Conservation (phyloP, 2,329 filamentous ascomycete species). For the Sclerotiophoma versabilis region DNA sequence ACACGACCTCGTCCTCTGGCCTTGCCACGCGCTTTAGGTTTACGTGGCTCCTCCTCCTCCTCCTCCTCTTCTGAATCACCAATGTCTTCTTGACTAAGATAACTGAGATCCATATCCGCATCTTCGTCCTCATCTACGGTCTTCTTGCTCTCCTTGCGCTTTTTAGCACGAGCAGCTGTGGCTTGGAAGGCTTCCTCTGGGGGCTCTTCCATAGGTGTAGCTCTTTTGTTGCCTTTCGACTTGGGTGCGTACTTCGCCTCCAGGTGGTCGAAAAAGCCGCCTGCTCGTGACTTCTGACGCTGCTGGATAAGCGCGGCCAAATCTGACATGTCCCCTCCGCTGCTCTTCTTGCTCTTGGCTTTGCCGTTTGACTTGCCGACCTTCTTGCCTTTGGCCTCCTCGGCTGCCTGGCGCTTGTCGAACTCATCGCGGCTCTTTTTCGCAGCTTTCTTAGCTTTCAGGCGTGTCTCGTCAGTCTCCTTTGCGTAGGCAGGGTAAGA, state of each 20-base stretch:
- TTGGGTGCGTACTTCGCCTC: conserved; percentile 48
- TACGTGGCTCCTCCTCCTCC: conserved; percentile 27
- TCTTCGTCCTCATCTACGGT: conserved; percentile 19
- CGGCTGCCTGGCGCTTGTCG: conserved; percentile 59
- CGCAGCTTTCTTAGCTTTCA: conserved; percentile 44
- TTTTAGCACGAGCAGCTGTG: conserved; percentile 38
- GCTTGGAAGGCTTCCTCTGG: conserved; percentile 67
- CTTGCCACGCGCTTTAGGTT: conserved; percentile 28
- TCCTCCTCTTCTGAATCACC: conserved; percentile 35
- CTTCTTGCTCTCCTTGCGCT: conserved; percentile 34
- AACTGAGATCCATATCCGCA: conserved; percentile 30
- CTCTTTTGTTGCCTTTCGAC: conserved; percentile 56
- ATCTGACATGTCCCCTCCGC: conserved; percentile 43
- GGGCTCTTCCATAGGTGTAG: conserved; percentile 58
- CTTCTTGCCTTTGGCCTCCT: conserved; percentile 66
- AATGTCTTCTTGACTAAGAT: conserved; percentile 36
- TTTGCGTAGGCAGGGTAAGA: conserved; percentile 73
- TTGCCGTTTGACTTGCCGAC: conserved; percentile 54
- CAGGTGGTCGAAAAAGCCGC: conserved; percentile 45
- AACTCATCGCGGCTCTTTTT: conserved; percentile 49
- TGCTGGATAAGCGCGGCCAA: conserved; percentile 49
- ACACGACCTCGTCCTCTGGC: conserved; percentile 26
- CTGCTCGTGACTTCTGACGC: conserved; percentile 43
- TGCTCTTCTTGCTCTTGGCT: conserved; percentile 40
- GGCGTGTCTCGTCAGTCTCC: conserved; percentile 58